Conservation (phyloP, 495 filamentous ascomycete genomes). For the Talaromyces liani region DNA sequence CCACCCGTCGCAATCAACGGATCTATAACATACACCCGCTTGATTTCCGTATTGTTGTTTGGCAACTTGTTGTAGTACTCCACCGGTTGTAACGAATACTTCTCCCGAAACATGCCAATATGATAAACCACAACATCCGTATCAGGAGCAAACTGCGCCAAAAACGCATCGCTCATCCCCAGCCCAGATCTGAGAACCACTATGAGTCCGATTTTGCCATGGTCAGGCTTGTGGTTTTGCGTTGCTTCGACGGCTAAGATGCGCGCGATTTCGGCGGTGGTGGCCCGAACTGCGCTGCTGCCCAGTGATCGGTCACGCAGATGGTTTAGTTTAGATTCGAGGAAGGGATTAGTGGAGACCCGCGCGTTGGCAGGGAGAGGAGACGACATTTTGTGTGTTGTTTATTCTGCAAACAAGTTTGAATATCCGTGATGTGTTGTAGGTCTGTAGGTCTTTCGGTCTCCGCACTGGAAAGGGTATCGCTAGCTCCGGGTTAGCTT, state of each 20-base stretch:
- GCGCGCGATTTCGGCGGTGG: constrained; percentile 16
- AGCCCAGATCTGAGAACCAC: constrained; percentile 25
- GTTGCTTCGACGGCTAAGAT: constrained; percentile 9
- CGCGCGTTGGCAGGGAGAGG: constrained; percentile 10
- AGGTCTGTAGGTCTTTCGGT: neutral
- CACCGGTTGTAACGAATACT: constrained; percentile 69
- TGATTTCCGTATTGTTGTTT: constrained; percentile 38
- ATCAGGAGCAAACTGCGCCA: constrained; percentile 13
- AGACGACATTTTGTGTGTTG: neutral
- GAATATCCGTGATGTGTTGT: neutral
- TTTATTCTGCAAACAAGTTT: neutral
- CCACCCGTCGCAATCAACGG: constrained; percentile 88
- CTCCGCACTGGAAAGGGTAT: neutral
- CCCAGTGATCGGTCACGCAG: constrained; percentile 19
- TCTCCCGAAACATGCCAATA: constrained; percentile 81
- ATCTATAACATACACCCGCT: constrained; percentile 66
- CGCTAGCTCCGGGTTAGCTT: neutral
- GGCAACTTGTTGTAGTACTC: constrained; percentile 96
- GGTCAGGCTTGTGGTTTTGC: constrained; percentile 7
- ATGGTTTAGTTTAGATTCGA: constrained; percentile 14
- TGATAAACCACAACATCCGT: constrained; percentile 54
- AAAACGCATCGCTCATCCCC: constrained; percentile 23
- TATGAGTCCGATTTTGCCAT: constrained; percentile 18
- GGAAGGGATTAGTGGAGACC: constrained; percentile 10
- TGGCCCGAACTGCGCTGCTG: constrained; percentile 16